A percentile compares a stretch with the other conserved stretches of the same genome.
These are phyloP conservation scores for Crithidia expoeki DNA, from an alignment of 208 protist species.

Conservation along the genomic window DNA sequence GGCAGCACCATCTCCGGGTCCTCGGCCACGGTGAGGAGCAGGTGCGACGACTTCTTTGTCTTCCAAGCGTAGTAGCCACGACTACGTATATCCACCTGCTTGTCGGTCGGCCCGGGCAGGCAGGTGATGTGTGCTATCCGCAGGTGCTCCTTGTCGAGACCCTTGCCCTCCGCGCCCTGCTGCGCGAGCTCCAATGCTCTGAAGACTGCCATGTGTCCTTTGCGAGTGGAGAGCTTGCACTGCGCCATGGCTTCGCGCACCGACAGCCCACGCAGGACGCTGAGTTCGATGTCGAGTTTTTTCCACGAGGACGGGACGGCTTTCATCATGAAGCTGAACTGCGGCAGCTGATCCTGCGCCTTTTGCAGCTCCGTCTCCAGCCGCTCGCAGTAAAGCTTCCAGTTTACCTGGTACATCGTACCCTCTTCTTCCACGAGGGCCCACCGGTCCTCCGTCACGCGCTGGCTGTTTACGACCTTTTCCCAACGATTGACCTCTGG, in stretches of 20 bases:
- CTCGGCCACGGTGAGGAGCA: conserved; percentile 84
- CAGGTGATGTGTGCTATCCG: conserved; percentile 88
- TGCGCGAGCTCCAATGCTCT: conserved; percentile 83
- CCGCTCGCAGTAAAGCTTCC: conserved; percentile 90
- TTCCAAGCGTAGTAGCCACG: conserved; percentile 91
- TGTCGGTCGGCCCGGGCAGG: conserved; percentile 85
- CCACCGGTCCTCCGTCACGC: conserved; percentile 88
- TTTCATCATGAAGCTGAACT: conserved; percentile 85
- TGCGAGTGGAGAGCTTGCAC: conserved; percentile 88
- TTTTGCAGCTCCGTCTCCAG: conserved; percentile 86
- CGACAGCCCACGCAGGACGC: conserved; percentile 84
- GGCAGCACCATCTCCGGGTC: conserved; percentile 91
- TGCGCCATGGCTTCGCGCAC: conserved; percentile 90
- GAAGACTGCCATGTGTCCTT: conserved; percentile 88
- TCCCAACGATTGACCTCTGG: conserved; percentile 90
- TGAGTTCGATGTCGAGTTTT: conserved; percentile 91
- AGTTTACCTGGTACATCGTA: conserved; percentile 86
- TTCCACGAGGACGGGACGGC: conserved; percentile 90
- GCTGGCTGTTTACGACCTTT: conserved; percentile 88
- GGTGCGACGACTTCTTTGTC: conserved; percentile 88
- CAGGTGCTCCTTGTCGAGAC: conserved; percentile 87
- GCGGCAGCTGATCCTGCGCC: conserved; percentile 82
- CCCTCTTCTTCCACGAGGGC: conserved; percentile 89
- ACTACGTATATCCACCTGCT: conserved; percentile 90
- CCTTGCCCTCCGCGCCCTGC: conserved; percentile 87